phyloP scores from a whole-genome alignment of 768 basidiomycete species.

The Collybiopsis luxurians region DNA sequence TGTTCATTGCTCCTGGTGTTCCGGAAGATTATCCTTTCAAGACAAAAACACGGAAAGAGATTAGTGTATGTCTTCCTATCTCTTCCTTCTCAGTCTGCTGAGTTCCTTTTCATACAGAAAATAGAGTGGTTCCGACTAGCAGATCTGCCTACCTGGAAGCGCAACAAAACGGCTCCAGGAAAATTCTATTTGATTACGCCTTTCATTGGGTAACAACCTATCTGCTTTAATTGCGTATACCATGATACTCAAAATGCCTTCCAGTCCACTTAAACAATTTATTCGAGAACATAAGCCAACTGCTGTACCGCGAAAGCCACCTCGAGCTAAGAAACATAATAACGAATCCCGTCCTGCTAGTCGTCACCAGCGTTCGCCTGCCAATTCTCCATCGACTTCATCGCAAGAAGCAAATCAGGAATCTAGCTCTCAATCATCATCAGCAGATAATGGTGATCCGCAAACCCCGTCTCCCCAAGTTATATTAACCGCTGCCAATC shows the following conservation, averaged over 20 bases:
- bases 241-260: neutral
- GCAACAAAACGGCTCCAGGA: slow-evolving; percentile 61
- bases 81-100: slow-evolving; percentile 12
- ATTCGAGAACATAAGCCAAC: slow-evolving; percentile 63
- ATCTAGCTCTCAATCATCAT: slow-evolving; percentile 67
- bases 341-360: slow-evolving; percentile 13
- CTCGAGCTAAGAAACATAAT: slow-evolving; percentile 24
- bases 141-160: slow-evolving; percentile 93
- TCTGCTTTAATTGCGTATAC: slow-evolving; percentile 7
- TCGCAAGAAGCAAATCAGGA: slow-evolving; percentile 46
- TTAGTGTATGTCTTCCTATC: slow-evolving; percentile 62
- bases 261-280: slow-evolving; percentile 63
- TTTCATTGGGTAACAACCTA: slow-evolving; percentile 73
- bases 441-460: slow-evolving; percentile 56
- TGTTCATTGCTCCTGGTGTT: slow-evolving; percentile 88
- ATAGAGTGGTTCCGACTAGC: slow-evolving; percentile 93
- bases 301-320: slow-evolving; percentile 35
- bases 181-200: slow-evolving; percentile 96
- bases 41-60: slow-evolving; percentile 96
- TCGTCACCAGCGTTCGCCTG: slow-evolving; percentile 10
- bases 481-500: slow-evolving; percentile 36
- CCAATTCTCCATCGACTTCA: slow-evolving; percentile 16
- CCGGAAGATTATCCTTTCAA: slow-evolving; percentile 87
- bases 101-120: slow-evolving; percentile 51
- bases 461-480: slow-evolving; percentile 65